Evolutionary conservation across 345 rosid genomes (phyloP).

Genomic region (Luvunga scandens): DNA sequence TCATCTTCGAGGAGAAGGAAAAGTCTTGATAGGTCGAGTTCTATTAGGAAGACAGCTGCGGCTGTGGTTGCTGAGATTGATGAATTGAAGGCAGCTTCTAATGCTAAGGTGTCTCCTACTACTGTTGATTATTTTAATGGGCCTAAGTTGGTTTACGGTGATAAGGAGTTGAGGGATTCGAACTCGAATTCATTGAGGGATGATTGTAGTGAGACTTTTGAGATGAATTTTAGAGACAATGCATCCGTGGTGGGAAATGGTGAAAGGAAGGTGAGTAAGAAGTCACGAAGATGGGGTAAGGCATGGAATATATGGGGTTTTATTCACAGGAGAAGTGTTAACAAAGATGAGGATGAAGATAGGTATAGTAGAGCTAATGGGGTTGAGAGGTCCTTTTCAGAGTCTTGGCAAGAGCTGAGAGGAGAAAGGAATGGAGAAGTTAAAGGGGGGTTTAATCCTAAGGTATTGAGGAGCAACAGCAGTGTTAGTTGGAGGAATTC

Average conservation of each 20-base stretch:
- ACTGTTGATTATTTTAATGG: conserved; percentile 44
- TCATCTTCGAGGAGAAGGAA: conserved; percentile 79
- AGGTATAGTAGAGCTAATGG: conserved; percentile 62
- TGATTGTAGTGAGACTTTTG: conserved; percentile 73
- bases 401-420: conserved; percentile 85
- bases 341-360: conserved; percentile 72
- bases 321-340: conserved; percentile 60
- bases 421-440: conserved; percentile 57
- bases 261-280: conserved; percentile 58
- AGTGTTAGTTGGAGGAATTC: conserved; percentile 96
- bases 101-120: conserved; percentile 74
- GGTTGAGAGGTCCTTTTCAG: conserved; percentile 70
- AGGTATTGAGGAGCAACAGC: conserved; percentile 83
- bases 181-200: conserved; percentile 74
- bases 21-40: conserved; percentile 80
- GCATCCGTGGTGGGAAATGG: conserved; percentile 51
- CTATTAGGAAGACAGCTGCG: conserved; percentile 73
- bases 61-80: conserved; percentile 81
- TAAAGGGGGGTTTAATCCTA: conserved; percentile 64
- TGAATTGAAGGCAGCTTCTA: conserved; percentile 60
- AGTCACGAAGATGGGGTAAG: conserved; percentile 77
- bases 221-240: conserved; percentile 54
- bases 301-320: conserved; percentile 86
- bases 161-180: conserved; percentile 51
- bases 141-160: conserved; percentile 38